Conservation (phyloP, 176 grass and related monocot genomes). For the Zoysia pacifica region DNA sequence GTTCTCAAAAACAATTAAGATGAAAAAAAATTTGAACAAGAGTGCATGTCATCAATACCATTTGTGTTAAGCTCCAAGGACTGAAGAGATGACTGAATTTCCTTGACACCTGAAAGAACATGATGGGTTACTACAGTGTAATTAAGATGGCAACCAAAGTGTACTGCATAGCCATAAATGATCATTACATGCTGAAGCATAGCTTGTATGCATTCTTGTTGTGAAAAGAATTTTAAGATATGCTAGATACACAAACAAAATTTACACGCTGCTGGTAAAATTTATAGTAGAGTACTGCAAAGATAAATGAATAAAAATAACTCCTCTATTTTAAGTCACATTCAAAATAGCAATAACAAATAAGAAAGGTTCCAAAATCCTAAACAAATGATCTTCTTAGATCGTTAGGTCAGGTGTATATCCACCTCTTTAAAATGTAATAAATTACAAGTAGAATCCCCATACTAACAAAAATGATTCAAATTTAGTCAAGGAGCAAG, state of each 20-base stretch:
- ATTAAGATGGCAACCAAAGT: neutral
- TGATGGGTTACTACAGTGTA: conserved; percentile 18
- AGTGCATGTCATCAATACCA: conserved; percentile 33
- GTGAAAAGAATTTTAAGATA: neutral
- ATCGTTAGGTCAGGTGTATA: no score
- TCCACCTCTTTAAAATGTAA: neutral
- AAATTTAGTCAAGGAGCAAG: neutral
- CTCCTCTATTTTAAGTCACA: neutral
- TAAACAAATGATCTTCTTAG: neutral
- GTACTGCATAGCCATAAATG: neutral
- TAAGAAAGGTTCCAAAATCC: neutral
- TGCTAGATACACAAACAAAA: neutral
- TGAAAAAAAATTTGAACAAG: neutral
- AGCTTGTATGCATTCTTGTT: neutral
- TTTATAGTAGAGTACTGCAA: neutral
- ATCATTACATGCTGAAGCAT: neutral
- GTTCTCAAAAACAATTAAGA: conserved; percentile 13
- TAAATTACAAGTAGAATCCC: neutral
- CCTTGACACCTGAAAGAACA: conserved; percentile 62
- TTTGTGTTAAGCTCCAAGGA: conserved; percentile 70
- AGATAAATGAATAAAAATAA: neutral
- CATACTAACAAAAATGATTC: neutral
- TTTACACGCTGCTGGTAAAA: neutral
- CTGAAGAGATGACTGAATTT: conserved; percentile 66
- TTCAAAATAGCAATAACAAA: neutral